These are phyloP conservation scores for Brassica nigra DNA, from an alignment of 345 rosid species.

Conservation along the genomic window DNA sequence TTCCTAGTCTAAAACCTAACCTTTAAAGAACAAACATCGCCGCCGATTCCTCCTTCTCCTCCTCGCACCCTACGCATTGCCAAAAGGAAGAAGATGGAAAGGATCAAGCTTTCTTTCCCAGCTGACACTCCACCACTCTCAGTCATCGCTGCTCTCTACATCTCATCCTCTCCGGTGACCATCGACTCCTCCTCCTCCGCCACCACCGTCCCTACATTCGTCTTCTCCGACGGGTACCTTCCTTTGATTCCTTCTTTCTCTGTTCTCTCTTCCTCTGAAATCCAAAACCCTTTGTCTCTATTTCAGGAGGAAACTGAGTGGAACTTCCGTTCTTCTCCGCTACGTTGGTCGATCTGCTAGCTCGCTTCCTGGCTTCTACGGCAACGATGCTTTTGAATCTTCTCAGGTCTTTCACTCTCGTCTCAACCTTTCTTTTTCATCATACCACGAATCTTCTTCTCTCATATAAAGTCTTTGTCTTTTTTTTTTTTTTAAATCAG, in stretches of 20 bases:
- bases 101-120: constrained; percentile 53
- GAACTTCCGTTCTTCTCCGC: constrained; percentile 61
- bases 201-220: constrained; percentile 44
- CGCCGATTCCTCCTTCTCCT: not conserved
- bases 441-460: not conserved
- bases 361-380: constrained; percentile 52
- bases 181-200: constrained; percentile 36
- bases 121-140: constrained; percentile 65
- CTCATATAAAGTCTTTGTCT: not conserved
- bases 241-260: not conserved
- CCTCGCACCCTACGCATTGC: constrained; percentile 1
- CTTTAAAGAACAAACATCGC: constrained; percentile 2
- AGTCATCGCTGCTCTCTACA: constrained; percentile 60
- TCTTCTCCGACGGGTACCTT: constrained; percentile 68
- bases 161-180: constrained; percentile 46
- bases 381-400: constrained; percentile 51
- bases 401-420: constrained; percentile 47
- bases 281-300: not conserved
- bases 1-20: not conserved
- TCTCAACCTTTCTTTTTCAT: not conserved
- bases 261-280: not conserved
- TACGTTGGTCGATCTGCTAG: constrained; percentile 56
- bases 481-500: constrained; percentile 33
- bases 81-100: constrained; percentile 39
- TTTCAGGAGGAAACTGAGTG: constrained; percentile 58